Evolutionary conservation across 352 stramenopile genomes (phyloP), one percentile per base, ranked within the genome.

Genomic region (Lagenidium giganteum): DNA sequence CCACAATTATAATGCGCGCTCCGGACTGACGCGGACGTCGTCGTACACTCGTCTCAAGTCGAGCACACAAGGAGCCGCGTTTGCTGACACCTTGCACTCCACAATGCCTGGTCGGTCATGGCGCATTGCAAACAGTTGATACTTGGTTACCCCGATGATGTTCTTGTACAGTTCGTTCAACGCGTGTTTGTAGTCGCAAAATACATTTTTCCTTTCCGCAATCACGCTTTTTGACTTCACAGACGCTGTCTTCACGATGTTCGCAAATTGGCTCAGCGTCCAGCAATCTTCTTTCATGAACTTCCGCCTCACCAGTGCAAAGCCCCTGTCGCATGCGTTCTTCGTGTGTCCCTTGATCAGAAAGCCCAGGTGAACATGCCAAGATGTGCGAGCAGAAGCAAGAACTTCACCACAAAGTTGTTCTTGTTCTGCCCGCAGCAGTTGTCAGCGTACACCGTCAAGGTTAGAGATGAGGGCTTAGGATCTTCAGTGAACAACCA

Each of bases 381-480:
- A n/a, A 28, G 5, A 22, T 56, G 25, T 5, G 27, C 27, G 20
- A 57, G 41, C 1, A 38, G 22, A 3, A 40, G 41, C 0, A 48
- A 22, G 14, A 37, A 50, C 33, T 42, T 33, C 12, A 57, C 6
- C 14, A 57, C 26, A 28, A 42, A 42, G 34, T 46, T 42, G 34
- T 51, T 47, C 14, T 50, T 57, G 41, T 57, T 57, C 26, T 57
- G 48, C 1, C 40, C 48, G 4, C 31, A 33, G 13, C 48, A 57
- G 23, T 57, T 50, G 34, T 56, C 48, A 0, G 40, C 48, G 26
- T 40, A 50, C 1, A 56, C 14, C 3, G 39, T 50, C 14, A 38
- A 16, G 1, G 29, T 29, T n/a, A n/a, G n/a, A n/a, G n/a, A n/a
- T n/a, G n/a, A n/a, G 1, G 13, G 4, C 3, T 37, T n/a, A 4